Evolutionary conservation across 106 monocot genomes (phyloP).

Genomic region (Dendrobium officinale): DNA sequence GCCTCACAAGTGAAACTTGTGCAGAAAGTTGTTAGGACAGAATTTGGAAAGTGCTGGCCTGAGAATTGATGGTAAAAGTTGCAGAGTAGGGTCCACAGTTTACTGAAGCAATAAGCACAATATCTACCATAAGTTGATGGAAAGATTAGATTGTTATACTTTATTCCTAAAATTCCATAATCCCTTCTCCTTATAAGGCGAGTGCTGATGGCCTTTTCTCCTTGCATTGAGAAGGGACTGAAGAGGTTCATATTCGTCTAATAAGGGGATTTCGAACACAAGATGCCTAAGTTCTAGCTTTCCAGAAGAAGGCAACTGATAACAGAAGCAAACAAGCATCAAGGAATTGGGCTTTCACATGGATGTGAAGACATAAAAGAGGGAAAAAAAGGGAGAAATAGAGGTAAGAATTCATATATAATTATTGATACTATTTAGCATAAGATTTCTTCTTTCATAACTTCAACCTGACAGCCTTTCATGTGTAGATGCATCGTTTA

Average conservation of each 20-base stretch:
- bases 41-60: constrained; percentile 8
- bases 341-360: constrained; percentile 1
- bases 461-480: not conserved
- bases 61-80: constrained; percentile 25
- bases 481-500: constrained; percentile 42
- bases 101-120: constrained; percentile 29
- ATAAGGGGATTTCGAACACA: constrained; percentile 6
- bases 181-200: constrained; percentile 22
- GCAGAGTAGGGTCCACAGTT: constrained; percentile 19
- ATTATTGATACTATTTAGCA: not conserved
- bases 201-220: not conserved
- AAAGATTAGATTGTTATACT: constrained; percentile 15
- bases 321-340: not conserved
- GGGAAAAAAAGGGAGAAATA: not conserved
- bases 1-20: constrained; percentile 15
- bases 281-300: not conserved
- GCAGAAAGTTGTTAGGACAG: not conserved
- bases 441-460: not conserved
- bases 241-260: constrained; percentile 8
- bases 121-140: constrained; percentile 18
- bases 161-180: constrained; percentile 22
- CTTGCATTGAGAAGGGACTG: not conserved
- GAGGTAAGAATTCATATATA: constrained; percentile 8
- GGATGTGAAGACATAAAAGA: constrained; percentile 5
- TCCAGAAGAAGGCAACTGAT: not conserved